Base-by-base conservation (phyloP, 345 rosid genomes). In the Eucalyptus tenuipes region DNA sequence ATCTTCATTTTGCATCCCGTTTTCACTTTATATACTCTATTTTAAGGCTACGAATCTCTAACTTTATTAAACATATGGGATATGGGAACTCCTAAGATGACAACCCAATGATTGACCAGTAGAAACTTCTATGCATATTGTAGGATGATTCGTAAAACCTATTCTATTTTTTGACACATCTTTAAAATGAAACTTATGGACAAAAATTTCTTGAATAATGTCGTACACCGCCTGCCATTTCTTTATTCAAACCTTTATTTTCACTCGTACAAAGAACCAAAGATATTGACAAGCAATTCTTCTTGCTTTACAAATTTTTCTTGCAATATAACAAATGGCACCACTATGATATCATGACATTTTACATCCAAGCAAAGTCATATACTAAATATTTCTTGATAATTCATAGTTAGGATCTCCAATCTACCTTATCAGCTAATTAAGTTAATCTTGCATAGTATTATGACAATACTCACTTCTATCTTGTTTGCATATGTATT, bases 381-480 rank as follows among this genome's bases (percentile, higher is more conserved):
- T n/a, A 1, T 15, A 66, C 3, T 31, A 66, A 61, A 66, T 15
- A n/a, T 66, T 66, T 66, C 5, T 1, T 15, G 5, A 13, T 64
- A 15, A 64, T 25, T 9, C 9, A 64, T 6, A 29, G 8, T 64
- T 4, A 64, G 7, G 20, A n/a, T 66, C 20, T n/a, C 10, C 5
- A 3, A 15, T n/a, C 3, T 9, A 0, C 10, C 40, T n/a, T 0
- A 15, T 66, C 10, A 7, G 20, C 40, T 66, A 66, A 66, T n/a
- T 66, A 2, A 61, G 75, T 64, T 64, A 31, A 2, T n/a, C 18
- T 13, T n/a, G 37, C 8, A 7, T 14, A 14, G 37, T n/a, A n/a
- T 14, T n/a, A 64, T 64, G 40, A 66, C 18, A 14, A n/a, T n/a
- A 7, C 37, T n/a, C 1, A n/a, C 20, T 66, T n/a, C 75, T 15